phyloP scores from a whole-genome alignment of 352 stramenopile genomes.

The Saprolegnia diclina region DNA sequence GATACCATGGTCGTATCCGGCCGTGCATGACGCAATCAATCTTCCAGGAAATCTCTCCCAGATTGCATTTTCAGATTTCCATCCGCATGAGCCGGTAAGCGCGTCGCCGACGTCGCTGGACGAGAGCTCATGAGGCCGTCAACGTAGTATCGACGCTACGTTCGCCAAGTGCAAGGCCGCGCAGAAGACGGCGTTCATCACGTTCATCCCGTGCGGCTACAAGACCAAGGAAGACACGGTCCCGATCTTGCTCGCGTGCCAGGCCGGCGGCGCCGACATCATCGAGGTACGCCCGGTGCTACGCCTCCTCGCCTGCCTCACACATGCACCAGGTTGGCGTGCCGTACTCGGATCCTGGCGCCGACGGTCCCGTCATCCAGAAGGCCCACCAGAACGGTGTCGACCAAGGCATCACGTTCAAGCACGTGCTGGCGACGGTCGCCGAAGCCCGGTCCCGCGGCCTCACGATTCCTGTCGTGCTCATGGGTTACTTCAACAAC shows the following conservation, averaged over 20 bases:
- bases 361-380: conserved; percentile 98
- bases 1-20: neutral
- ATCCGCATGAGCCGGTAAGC: neutral
- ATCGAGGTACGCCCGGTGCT: conserved; percentile 82
- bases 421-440: conserved; percentile 91
- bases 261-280: conserved; percentile 94
- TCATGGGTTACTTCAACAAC: conserved; percentile 99
- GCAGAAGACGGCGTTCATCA: conserved; percentile 90
- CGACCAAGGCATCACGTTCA: conserved; percentile 90
- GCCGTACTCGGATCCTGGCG: conserved; percentile 98
- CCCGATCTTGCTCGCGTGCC: conserved; percentile 92
- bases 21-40: neutral
- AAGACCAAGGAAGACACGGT: conserved; percentile 93
- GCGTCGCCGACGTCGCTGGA: neutral
- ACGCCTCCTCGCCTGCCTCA: neutral
- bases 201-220: conserved; percentile 96
- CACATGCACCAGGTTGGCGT: conserved; percentile 80
- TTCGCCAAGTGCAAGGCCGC: conserved; percentile 42
- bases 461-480: conserved; percentile 92
- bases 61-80: neutral
- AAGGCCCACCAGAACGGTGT: conserved; percentile 91
- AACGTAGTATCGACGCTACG: conserved; percentile 14
- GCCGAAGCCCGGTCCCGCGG: conserved; percentile 85
- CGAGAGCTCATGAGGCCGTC: neutral
- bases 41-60: neutral